Percentiles rank a stretch among this genome's conserved stretches.
phyloP scores from a whole-genome alignment of 169 alveolate genomes.

The Plasmodium reichenowi region DNA sequence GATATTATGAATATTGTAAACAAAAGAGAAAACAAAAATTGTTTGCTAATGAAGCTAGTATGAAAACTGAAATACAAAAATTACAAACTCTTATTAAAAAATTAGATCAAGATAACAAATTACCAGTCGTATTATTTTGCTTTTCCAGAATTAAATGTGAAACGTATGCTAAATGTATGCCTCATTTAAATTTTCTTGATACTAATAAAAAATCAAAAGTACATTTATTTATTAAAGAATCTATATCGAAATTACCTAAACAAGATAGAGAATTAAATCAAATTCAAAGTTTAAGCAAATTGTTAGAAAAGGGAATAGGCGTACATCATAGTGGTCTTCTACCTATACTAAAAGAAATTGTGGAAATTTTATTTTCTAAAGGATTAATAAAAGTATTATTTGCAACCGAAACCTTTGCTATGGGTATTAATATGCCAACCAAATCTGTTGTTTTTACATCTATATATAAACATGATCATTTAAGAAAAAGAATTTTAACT shows the following conservation, averaged over 20 bases:
- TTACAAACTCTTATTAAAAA: constrained; percentile 84
- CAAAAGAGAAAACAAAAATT: constrained; percentile 47
- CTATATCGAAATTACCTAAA: constrained; percentile 86
- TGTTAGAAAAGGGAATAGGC: constrained; percentile 96
- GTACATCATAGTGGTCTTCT: constrained; percentile 99
- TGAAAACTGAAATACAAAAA: constrained; percentile 88
- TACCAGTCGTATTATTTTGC: constrained; percentile 97
- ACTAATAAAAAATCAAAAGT: constrained; percentile 90
- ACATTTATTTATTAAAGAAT: constrained; percentile 88
- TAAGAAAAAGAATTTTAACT: constrained; percentile 87
- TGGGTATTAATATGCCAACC: constrained; percentile 99
- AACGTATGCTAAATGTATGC: constrained; percentile 91
- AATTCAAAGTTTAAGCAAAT: constrained; percentile 86
- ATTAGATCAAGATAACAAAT: constrained; percentile 88
- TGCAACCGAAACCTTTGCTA: constrained; percentile 99
- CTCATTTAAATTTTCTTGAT: constrained; percentile 87
- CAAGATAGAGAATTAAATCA: constrained; percentile 94
- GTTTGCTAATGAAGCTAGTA: constrained; percentile 70
- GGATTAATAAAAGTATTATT: constrained; percentile 96
- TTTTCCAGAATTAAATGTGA: constrained; percentile 94
- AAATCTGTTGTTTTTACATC: constrained; percentile 97
- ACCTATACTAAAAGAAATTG: constrained; percentile 98
- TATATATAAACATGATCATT: constrained; percentile 94
- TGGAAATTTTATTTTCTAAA: constrained; percentile 96
- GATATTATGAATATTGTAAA: constrained; percentile 60